phyloP scores from a whole-genome alignment of 2,329 filamentous ascomycete species.

The Epichloe amarillans region DNA sequence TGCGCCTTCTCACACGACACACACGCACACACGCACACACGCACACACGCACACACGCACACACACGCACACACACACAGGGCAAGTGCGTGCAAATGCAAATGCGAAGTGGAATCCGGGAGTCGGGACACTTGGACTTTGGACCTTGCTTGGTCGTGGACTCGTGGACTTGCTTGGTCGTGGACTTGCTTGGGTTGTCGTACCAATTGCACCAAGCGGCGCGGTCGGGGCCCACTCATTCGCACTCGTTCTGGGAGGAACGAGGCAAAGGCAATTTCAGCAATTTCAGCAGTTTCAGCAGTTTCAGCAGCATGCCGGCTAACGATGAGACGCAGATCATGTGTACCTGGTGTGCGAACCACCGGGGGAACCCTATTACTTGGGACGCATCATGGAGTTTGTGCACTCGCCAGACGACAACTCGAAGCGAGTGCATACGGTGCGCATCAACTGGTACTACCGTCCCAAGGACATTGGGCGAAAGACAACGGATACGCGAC shows the following conservation, averaged over 20 bases:
- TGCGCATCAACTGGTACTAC: constrained; percentile 98
- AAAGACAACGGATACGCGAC: constrained; percentile 77
- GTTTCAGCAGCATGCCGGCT: constrained; percentile 4
- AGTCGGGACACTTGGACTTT: background rate
- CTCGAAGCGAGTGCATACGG: constrained; percentile 62
- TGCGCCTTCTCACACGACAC: background rate
- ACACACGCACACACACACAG: background rate
- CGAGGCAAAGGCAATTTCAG: constrained; percentile 4
- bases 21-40: background rate
- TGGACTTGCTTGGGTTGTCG: background rate
- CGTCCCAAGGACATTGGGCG: constrained; percentile 90
- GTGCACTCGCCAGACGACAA: constrained; percentile 67
- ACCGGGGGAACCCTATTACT: constrained; percentile 93
- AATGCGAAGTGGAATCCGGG: background rate
- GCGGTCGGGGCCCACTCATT: constrained; percentile 6
- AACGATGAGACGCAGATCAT: constrained; percentile 39
- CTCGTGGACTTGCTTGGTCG: background rate
- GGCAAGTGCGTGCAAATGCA: constrained; percentile 1
- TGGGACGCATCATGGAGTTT: constrained; percentile 98
- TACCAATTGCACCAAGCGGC: constrained; percentile 6
- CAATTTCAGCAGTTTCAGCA: constrained; percentile 1
- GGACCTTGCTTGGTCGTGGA: constrained; percentile 1
- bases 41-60: background rate
- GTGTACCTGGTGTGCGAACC: constrained; percentile 96
- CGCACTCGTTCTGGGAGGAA: constrained; percentile 1